A percentile compares a stretch with the other conserved stretches of the same genome.
Conservation (phyloP, 371 early-diverging fungal genomes). For the Capillidium rhysosporum region DNA sequence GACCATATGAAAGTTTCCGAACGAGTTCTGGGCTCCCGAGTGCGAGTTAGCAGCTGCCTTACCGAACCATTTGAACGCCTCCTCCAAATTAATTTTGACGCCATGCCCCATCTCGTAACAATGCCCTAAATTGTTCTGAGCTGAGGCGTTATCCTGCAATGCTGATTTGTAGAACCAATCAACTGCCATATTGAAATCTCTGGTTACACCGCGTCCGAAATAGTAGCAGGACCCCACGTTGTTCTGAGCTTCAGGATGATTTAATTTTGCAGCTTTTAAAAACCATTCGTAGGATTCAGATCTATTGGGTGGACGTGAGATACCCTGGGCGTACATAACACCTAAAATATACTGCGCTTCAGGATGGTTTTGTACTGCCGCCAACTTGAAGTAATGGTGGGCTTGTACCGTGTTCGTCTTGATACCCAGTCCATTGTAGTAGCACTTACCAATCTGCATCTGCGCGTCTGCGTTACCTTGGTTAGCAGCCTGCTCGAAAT, state of each 20-base stretch:
- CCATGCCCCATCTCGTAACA: constrained; percentile 62
- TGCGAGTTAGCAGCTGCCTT: constrained; percentile 20
- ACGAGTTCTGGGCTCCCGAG: constrained; percentile 21
- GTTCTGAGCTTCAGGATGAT: constrained; percentile 55
- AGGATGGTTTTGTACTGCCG: constrained; percentile 20
- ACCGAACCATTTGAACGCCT: constrained; percentile 22
- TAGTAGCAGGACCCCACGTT: constrained; percentile 64
- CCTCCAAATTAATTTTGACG: constrained; percentile 16
- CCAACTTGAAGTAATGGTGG: constrained; percentile 41
- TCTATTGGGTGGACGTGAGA: constrained; percentile 30
- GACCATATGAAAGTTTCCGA: constrained; percentile 45
- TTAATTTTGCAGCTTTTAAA: constrained; percentile 39
- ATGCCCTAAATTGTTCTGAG: constrained; percentile 55
- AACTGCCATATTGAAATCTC: constrained; percentile 29
- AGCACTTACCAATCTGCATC: constrained; percentile 32
- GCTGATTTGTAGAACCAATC: constrained; percentile 48
- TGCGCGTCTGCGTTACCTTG: constrained; percentile 61
- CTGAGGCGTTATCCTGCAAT: constrained; percentile 12
- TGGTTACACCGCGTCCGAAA: constrained; percentile 13
- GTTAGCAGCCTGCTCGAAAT: constrained; percentile 55
- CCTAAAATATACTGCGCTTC: constrained; percentile 18
- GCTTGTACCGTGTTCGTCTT: constrained; percentile 32
- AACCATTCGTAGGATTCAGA: constrained; percentile 42
- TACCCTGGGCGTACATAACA: constrained; percentile 37
- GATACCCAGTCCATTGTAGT: constrained; percentile 25